Percentiles rank a stretch among this genome's conserved stretches.
Evolutionary conservation across 2,329 filamentous ascomycete species (phyloP).

Genomic region (Sodiomyces alkalinus): DNA sequence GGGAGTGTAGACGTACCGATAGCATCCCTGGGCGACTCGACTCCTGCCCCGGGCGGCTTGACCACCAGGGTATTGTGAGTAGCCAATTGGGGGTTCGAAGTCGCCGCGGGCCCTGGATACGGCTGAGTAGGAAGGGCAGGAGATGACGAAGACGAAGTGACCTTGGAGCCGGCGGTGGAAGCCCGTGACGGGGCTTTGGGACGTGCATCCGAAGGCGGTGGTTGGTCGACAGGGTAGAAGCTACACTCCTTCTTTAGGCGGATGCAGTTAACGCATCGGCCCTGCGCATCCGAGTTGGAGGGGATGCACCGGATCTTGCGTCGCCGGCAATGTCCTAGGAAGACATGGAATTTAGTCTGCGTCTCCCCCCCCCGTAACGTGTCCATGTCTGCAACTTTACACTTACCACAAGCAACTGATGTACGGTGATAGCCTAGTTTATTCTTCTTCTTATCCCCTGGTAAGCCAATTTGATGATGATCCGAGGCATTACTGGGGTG

Average conservation of each 20-base stretch:
- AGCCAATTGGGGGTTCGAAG: too few relatives aligned
- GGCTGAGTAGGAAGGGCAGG: too few relatives aligned
- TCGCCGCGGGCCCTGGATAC: too few relatives aligned
- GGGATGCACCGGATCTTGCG: conserved; percentile 88
- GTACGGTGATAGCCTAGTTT: conserved; percentile 93
- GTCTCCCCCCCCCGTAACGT: too few relatives aligned
- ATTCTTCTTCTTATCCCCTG: conserved; percentile 53
- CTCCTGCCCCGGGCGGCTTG: too few relatives aligned
- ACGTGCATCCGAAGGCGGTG: conserved; percentile 30
- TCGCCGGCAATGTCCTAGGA: conserved; percentile 71
- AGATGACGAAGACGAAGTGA: conserved; percentile 31
- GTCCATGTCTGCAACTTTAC: too few relatives aligned
- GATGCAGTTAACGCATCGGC: conserved; percentile 84
- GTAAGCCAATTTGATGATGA: conserved; percentile 16
- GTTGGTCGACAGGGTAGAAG: conserved; percentile 79
- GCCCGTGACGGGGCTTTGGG: conserved; percentile 25
- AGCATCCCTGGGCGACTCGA: too few relatives aligned
- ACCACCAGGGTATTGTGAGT: too few relatives aligned
- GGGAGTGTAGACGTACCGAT: too few relatives aligned
- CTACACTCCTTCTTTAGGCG: conserved; percentile 88
- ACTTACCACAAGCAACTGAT: conserved; percentile 89
- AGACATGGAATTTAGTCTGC: not conserved
- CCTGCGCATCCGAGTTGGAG: conserved; percentile 54
- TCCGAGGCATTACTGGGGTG: conserved; percentile 22
- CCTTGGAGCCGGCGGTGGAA: conserved; percentile 22